phyloP scores from a whole-genome alignment of 768 basidiomycete species.

The Lactarius pseudohatsudake region DNA sequence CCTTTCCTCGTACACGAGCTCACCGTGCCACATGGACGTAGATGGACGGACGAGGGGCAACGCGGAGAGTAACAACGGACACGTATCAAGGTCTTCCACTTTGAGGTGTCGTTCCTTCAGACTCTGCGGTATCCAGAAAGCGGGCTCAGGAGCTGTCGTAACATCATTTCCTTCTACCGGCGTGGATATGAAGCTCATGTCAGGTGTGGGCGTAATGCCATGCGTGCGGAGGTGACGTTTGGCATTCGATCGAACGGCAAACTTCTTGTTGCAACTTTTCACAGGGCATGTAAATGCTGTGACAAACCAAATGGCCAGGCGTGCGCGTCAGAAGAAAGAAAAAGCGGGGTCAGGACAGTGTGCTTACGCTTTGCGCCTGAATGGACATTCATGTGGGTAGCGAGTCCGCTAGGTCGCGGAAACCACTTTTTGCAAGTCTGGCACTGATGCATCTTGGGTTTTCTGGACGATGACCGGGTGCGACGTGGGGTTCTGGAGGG shows the following conservation, averaged over 20 bases:
- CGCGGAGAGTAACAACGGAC: constrained; percentile 39
- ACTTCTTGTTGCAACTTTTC: constrained; percentile 60
- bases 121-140: constrained; percentile 44
- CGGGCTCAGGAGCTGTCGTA: constrained; percentile 31
- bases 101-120: constrained; percentile 35
- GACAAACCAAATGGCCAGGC: neutral
- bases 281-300: constrained; percentile 52
- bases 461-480: constrained; percentile 29
- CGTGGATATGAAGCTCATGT: constrained; percentile 46
- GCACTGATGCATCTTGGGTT: constrained; percentile 52
- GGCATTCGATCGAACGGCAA: constrained; percentile 79
- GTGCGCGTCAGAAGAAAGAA: constrained; percentile 4
- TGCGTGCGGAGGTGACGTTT: constrained; percentile 79
- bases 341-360: neutral
- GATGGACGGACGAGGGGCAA: constrained; percentile 40
- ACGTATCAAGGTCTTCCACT: constrained; percentile 32
- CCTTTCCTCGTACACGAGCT: constrained; percentile 38
- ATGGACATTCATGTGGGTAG: constrained; percentile 55
- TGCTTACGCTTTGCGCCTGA: constrained; percentile 51
- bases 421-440: constrained; percentile 45
- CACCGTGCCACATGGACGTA: constrained; percentile 34
- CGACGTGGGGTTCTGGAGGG: constrained; percentile 14
- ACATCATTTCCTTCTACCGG: constrained; percentile 39
- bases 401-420: constrained; percentile 51
- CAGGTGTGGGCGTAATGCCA: constrained; percentile 52